phyloP scores from a whole-genome alignment of 768 basidiomycete genomes.

The Paxillus ammoniavirescens region DNA sequence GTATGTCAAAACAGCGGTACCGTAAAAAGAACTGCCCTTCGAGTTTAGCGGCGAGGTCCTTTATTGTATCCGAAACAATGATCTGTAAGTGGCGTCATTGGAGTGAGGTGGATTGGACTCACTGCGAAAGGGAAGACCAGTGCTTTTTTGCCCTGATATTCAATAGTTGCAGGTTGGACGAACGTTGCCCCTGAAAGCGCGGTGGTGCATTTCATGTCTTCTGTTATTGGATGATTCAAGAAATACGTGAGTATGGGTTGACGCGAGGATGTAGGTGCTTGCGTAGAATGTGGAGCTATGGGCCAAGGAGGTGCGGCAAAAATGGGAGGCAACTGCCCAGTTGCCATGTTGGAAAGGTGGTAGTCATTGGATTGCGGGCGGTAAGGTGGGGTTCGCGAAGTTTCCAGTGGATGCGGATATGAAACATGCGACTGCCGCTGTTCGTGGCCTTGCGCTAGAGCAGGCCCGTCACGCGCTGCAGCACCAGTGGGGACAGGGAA shows the following conservation, averaged over 20 bases:
- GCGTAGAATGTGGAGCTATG: slow-evolving; percentile 2
- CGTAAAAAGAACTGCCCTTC: slow-evolving; percentile 69
- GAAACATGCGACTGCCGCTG: slow-evolving; percentile 14
- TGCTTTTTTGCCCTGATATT: slow-evolving; percentile 50
- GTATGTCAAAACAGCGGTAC: slow-evolving; percentile 71
- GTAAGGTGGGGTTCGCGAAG: slow-evolving; percentile 12
- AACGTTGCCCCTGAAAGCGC: slow-evolving; percentile 65
- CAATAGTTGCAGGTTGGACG: slow-evolving; percentile 51
- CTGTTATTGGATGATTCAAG: slow-evolving; percentile 41
- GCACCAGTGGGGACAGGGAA: slow-evolving; percentile 50
- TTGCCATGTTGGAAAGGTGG: slow-evolving; percentile 8
- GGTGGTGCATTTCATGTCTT: slow-evolving; percentile 44
- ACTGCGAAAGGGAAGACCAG: slow-evolving; percentile 68
- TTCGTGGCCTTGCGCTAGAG: slow-evolving; percentile 3
- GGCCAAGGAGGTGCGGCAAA: slow-evolving; percentile 10
- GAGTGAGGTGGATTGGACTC: slow-evolving; percentile 2
- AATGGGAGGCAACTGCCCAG: slow-evolving; percentile 23
- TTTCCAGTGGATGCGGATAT: slow-evolving; percentile 4
- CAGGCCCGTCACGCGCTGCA: slow-evolving; percentile 7
- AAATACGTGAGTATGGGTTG: slow-evolving; percentile 45
- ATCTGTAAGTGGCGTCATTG: slow-evolving; percentile 1
- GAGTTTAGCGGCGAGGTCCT: slow-evolving; percentile 69
- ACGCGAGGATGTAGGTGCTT: slow-evolving; percentile 8
- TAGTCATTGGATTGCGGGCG: slow-evolving; percentile 4
- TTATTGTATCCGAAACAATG: not conserved